Evolutionary conservation across 805 yeast genomes (phyloP), one percentile per base, ranked within the genome.

Genomic region (Myxozyma nipponensis): DNA sequence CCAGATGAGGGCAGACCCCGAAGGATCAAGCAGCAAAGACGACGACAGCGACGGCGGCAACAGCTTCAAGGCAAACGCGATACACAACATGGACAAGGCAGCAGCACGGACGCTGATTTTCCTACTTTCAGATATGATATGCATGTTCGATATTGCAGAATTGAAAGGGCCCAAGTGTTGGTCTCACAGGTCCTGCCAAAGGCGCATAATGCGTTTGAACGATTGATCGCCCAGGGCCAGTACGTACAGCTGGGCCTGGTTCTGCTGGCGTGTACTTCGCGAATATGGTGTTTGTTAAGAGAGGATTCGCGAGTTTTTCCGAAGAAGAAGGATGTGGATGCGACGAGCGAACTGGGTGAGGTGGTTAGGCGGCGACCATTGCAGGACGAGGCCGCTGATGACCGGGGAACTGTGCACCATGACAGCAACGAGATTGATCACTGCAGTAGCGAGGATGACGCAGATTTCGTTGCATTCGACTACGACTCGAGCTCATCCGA

Each of bases 131-230:
- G 23, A 19, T 44, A 40, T 23, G 19, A 39, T 10, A 23, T 39
- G 26, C 22, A n/a, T 6, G 3, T 28, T 4, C 22, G 21, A 25
- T 42, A 37, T 39, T 26, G 40, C 36, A 42, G 39, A 17, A 25
- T 43, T 18, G 54, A 46, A 41, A 17, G 45, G n/a, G 54, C 52
- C 1, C 25, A 46, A 15, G 22, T 43, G 15, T 23, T 48, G 34
- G 57, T 55, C 1, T 42, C 36, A 35, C 28, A 30, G 23, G 41
- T 53, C 5, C 25, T 52, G 10, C 59, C 59, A 17, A 48, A 48
- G 30, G 59, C 58, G 18, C 43, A 34, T n/a, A 42, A 36, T 10
- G 59, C 59, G 13, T 51, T 52, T 22, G 13, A 37, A 4, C 35
- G 58, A 19, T 7, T 54, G 35, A 38, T 53, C 26, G 47, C 54